Evolutionary conservation across 768 basidiomycete species (phyloP).

Genomic region (Boletus rubroflammeus): DNA sequence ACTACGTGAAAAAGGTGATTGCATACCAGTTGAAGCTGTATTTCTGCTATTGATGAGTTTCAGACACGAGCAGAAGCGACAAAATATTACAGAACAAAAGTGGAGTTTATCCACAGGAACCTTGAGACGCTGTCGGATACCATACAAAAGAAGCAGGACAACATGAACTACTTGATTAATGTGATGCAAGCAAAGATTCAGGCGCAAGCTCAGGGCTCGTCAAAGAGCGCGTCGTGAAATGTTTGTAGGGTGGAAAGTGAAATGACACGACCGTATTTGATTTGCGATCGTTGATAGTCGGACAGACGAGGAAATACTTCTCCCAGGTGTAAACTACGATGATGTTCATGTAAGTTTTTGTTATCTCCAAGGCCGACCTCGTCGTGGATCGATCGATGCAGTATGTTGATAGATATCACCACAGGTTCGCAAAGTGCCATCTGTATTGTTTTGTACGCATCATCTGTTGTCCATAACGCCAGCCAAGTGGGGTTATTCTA

Average conservation of each 20-base stretch:
- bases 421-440: not conserved
- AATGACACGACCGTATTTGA: not conserved
- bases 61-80: conserved; percentile 80
- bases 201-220: conserved; percentile 15
- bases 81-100: conserved; percentile 78
- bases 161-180: conserved; percentile 68
- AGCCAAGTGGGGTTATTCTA: no score
- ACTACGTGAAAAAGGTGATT: conserved; percentile 88
- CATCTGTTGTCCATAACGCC: not conserved
- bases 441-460: not conserved
- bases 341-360: not conserved
- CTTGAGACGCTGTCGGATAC: conserved; percentile 85
- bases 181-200: conserved; percentile 67
- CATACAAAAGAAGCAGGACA: conserved; percentile 88
- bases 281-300: not conserved
- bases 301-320: not conserved
- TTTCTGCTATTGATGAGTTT: conserved; percentile 1
- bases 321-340: not conserved
- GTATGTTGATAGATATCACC: not conserved
- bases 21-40: conserved; percentile 6
- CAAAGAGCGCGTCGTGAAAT: conserved; percentile 22
- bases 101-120: conserved; percentile 77
- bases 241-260: not conserved
- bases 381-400: not conserved
- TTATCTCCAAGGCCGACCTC: not conserved